Conservation (phyloP, 208 protist species). For the Acanthamoeba castellanii region DNA sequence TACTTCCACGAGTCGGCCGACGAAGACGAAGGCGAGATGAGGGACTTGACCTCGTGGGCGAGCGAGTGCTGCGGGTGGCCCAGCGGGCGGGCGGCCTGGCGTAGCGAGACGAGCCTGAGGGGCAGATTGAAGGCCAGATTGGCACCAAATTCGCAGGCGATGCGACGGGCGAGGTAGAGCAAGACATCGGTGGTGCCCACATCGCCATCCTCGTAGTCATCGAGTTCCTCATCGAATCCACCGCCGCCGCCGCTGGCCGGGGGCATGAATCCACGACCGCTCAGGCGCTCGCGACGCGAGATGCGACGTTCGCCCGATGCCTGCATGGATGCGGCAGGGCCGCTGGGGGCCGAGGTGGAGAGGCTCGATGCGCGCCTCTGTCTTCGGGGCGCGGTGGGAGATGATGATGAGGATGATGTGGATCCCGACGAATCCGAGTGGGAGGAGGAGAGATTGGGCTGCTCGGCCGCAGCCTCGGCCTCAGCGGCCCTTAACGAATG, state of each 20-base stretch:
- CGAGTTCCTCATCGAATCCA: not conserved
- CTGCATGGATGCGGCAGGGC: not conserved
- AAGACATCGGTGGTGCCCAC: not conserved
- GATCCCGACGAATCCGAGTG: not conserved
- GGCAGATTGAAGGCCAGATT: constrained; percentile 64
- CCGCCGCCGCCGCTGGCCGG: not conserved
- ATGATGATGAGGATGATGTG: too few species aligned
- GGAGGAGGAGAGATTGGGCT: not conserved
- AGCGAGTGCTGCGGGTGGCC: constrained; percentile 2
- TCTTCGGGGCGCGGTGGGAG: too few species aligned
- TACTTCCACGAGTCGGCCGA: not conserved
- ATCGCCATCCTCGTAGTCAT: not conserved
- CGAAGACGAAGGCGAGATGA: not conserved
- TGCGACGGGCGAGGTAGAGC: not conserved
- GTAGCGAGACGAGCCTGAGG: constrained; percentile 34
- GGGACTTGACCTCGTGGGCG: not conserved
- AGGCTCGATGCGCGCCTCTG: not conserved
- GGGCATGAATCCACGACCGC: constrained; percentile 29
- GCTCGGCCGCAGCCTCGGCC: not conserved
- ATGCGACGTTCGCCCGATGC: not conserved
- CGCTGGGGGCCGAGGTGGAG: not conserved
- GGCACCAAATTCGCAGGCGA: constrained; percentile 48
- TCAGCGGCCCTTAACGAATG: too few species aligned
- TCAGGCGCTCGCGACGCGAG: constrained; percentile 6
- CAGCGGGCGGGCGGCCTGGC: constrained; percentile 41